Conservation (phyloP, 2,329 filamentous ascomycete genomes). For the Samsoniella hepiali region DNA sequence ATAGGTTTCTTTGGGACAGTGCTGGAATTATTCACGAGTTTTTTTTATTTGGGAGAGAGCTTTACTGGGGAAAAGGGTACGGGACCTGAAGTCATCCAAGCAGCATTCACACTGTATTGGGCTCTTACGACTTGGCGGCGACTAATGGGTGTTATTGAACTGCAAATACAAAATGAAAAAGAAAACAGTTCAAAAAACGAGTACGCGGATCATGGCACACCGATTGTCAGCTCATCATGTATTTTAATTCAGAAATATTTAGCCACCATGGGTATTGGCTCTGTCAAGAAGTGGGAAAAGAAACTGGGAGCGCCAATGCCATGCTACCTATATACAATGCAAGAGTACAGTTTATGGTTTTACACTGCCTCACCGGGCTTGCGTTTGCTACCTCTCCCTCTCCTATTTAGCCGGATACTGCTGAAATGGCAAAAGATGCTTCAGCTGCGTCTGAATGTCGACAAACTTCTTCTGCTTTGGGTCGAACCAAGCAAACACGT, state of each 20-base stretch:
- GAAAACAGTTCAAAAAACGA: not conserved
- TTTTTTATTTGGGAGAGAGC: not conserved
- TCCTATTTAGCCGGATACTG: constrained; percentile 28
- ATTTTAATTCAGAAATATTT: not conserved
- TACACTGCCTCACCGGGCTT: not conserved
- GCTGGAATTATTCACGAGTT: not conserved
- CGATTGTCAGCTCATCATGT: not conserved
- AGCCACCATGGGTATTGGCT: not conserved
- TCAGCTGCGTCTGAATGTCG: constrained; percentile 40
- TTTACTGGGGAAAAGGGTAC: not conserved
- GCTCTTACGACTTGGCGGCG: not conserved
- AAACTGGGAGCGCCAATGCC: constrained; percentile 11
- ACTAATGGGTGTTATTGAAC: not conserved
- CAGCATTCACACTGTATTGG: not conserved
- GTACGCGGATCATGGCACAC: not conserved
- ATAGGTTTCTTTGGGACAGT: not conserved
- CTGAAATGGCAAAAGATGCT: constrained; percentile 42
- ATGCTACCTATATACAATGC: constrained; percentile 14
- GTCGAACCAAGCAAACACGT: constrained; percentile 54
- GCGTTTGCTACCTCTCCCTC: not conserved
- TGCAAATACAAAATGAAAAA: not conserved
- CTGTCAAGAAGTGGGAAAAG: not conserved
- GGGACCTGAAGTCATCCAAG: not conserved
- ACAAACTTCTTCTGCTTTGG: constrained; percentile 49
- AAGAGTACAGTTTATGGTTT: not conserved